phyloP scores from a whole-genome alignment of 768 basidiomycete species.

The Lactifluus echinatus region DNA sequence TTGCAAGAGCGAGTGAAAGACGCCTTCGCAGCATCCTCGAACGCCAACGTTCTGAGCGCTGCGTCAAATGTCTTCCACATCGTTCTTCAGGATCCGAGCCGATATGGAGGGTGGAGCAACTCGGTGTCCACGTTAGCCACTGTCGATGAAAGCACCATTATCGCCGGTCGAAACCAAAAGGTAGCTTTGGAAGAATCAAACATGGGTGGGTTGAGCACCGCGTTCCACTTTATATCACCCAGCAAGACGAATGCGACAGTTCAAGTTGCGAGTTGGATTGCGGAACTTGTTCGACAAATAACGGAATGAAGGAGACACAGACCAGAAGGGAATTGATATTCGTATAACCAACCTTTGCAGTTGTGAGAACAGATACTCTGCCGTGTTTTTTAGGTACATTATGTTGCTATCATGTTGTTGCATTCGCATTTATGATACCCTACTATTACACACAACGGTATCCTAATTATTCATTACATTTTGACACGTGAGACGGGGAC shows the following conservation, averaged over 20 bases:
- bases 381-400: conserved; percentile 9
- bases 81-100: conserved; percentile 47
- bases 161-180: conserved; percentile 42
- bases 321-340: neutral
- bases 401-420: conserved; percentile 11
- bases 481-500: conserved; percentile 7
- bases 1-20: conserved; percentile 70
- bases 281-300: conserved; percentile 46
- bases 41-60: conserved; percentile 57
- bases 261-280: conserved; percentile 70
- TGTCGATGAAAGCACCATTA: conserved; percentile 41
- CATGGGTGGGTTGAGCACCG: conserved; percentile 70
- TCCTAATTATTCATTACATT: too few species aligned
- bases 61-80: conserved; percentile 72
- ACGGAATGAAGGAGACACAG: conserved; percentile 33
- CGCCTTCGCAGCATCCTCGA: conserved; percentile 61
- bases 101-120: conserved; percentile 34
- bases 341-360: too few species aligned
- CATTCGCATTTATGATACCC: conserved; percentile 18
- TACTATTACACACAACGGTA: too few species aligned
- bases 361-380: conserved; percentile 22
- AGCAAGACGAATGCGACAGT: conserved; percentile 33
- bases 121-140: conserved; percentile 61
- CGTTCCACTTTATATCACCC: conserved; percentile 58
- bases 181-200: conserved; percentile 57